Evolutionary conservation across 805 yeast species (phyloP).

Genomic region (Priceomyces medius): DNA sequence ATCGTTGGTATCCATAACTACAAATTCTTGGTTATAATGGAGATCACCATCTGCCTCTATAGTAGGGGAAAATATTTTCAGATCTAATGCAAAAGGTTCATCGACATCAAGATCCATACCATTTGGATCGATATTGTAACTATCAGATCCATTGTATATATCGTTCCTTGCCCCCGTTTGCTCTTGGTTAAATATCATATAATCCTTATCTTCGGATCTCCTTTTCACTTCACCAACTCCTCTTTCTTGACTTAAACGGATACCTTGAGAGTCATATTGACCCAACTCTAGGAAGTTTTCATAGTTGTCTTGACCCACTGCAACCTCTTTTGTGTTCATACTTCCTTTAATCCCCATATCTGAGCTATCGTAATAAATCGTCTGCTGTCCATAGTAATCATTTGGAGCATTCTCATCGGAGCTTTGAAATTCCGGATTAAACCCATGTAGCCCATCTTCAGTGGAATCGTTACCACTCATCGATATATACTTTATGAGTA

Average conservation of each 20-base stretch:
- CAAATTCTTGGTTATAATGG: background rate
- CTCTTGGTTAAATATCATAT: background rate
- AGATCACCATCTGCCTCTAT: background rate
- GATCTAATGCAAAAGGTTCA: slow-evolving; percentile 38
- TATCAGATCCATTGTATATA: slow-evolving; percentile 27
- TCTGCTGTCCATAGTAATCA: background rate
- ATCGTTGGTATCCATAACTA: background rate
- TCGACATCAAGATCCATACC: slow-evolving; percentile 38
- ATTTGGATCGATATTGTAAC: slow-evolving; percentile 21
- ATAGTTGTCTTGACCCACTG: background rate
- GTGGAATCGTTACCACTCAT: background rate
- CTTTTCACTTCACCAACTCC: slow-evolving; percentile 3
- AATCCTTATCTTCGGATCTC: background rate
- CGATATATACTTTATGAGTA: background rate
- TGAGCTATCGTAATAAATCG: background rate
- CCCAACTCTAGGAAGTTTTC: slow-evolving; percentile 1
- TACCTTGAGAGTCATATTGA: background rate
- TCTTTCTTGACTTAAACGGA: background rate
- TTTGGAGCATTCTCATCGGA: background rate
- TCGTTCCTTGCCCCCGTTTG: background rate
- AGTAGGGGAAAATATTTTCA: slow-evolving; percentile 26
- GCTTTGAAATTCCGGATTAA: background rate
- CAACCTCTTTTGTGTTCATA: background rate
- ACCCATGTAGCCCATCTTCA: background rate
- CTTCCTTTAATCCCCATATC: background rate